Percentiles rank a stretch among this genome's conserved stretches.
phyloP scores from a whole-genome alignment of 2,329 filamentous ascomycete genomes.

The Coniochaeta sp. region DNA sequence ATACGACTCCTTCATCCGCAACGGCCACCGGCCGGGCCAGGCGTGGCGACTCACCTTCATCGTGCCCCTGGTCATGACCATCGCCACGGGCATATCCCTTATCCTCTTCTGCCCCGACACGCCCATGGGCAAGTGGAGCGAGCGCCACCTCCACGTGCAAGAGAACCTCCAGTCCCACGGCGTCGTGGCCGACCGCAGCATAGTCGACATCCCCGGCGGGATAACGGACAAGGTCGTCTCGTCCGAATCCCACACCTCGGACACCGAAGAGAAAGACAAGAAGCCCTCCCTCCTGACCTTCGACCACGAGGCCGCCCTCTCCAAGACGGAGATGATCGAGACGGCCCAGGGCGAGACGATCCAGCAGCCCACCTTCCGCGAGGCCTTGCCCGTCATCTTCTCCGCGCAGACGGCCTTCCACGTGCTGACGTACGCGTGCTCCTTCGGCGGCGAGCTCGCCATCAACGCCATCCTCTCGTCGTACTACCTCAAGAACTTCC shows the following conservation, averaged over 20 bases:
- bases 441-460: conserved; percentile 56
- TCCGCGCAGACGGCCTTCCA: conserved; percentile 50
- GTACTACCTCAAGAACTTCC: conserved; percentile 56
- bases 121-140: conserved; percentile 73
- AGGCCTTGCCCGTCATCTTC: conserved; percentile 36
- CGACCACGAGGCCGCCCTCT: conserved; percentile 39
- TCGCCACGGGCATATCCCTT: conserved; percentile 58
- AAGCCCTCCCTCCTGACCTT: conserved; percentile 20
- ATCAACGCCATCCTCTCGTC: conserved; percentile 53
- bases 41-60: conserved; percentile 84
- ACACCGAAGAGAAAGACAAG: conserved; percentile 24
- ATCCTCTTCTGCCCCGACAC: conserved; percentile 73
- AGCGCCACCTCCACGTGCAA: conserved; percentile 54
- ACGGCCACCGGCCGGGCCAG: conserved; percentile 54
- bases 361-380: conserved; percentile 46
- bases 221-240: conserved; percentile 34
- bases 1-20: conserved; percentile 64
- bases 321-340: conserved; percentile 45
- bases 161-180: conserved; percentile 43
- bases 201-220: conserved; percentile 44
- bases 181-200: conserved; percentile 25
- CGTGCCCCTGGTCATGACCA: conserved; percentile 73
- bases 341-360: conserved; percentile 45
- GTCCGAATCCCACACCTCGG: conserved; percentile 18
- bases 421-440: conserved; percentile 52